A percentile compares a stretch with the other conserved stretches of the same genome.
phyloP scores from a whole-genome alignment of 1,284 basidiomycete genomes.

The Quambalaria eucalypti region DNA sequence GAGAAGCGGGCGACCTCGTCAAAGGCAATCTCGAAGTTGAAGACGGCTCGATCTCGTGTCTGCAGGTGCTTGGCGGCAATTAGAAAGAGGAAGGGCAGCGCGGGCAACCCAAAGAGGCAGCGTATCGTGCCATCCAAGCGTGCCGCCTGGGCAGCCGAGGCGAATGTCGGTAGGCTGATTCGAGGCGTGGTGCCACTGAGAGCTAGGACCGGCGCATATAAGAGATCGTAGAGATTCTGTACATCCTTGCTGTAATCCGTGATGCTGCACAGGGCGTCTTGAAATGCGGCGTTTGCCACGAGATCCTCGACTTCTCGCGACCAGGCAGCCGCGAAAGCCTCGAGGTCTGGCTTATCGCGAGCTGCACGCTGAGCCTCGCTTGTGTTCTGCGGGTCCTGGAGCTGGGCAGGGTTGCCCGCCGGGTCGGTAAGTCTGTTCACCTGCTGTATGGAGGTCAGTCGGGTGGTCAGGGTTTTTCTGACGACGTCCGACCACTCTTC shows the following conservation, averaged over 20 bases:
- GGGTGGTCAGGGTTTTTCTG: constrained; percentile 11
- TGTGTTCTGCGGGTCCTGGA: too few species aligned
- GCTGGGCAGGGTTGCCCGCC: too few species aligned
- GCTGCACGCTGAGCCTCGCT: not conserved
- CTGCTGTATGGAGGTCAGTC: not conserved
- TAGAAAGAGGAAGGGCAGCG: constrained; percentile 34
- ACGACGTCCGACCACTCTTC: constrained; percentile 20
- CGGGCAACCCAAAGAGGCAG: constrained; percentile 22
- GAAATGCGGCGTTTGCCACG: constrained; percentile 11
- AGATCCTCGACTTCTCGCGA: constrained; percentile 8
- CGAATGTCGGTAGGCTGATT: constrained; percentile 2
- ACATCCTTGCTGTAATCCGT: constrained; percentile 29
- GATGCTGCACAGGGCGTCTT: constrained; percentile 13
- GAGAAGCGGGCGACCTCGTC: constrained; percentile 32
- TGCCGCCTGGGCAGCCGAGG: not conserved
- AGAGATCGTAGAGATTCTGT: constrained; percentile 17
- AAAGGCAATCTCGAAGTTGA: constrained; percentile 44
- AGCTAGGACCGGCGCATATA: constrained; percentile 7
- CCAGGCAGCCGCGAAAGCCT: too few species aligned
- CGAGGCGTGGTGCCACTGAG: too few species aligned
- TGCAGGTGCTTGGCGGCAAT: constrained; percentile 40
- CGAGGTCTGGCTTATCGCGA: not conserved
- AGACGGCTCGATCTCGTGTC: constrained; percentile 27
- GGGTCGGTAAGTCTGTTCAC: too few species aligned
- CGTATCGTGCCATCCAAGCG: not conserved